Percentiles rank a stretch among this genome's conserved stretches.
These are phyloP conservation scores for Acanthamoeba lenticulata DNA, from an alignment of 208 protist species.

Conservation along the genomic window DNA sequence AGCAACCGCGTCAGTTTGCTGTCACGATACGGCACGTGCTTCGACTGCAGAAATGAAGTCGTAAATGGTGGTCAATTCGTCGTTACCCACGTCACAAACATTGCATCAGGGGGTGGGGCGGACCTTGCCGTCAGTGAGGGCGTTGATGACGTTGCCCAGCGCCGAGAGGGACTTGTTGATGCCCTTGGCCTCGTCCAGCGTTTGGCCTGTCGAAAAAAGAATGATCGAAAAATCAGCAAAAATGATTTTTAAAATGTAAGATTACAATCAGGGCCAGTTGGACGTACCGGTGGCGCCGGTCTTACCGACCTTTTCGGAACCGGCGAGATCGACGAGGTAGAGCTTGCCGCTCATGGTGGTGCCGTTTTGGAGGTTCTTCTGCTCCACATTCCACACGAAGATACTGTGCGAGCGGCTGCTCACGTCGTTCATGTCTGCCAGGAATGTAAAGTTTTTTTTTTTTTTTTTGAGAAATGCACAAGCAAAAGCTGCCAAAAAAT, in stretches of 20 bases:
- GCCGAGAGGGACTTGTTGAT: conserved; percentile 87
- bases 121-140: conserved; percentile 79
- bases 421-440: conserved; percentile 83
- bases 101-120: conserved; percentile 77
- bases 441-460: background rate
- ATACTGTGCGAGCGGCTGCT: conserved; percentile 86
- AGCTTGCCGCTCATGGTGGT: conserved; percentile 76
- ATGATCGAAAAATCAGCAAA: background rate
- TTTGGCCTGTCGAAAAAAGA: conserved; percentile 67
- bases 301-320: conserved; percentile 81
- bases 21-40: conserved; percentile 85
- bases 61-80: too few relatives aligned
- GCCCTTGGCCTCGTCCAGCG: conserved; percentile 86
- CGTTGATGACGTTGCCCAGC: conserved; percentile 87
- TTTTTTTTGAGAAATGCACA: background rate
- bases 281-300: conserved; percentile 76
- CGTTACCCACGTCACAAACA: background rate
- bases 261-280: too few relatives aligned
- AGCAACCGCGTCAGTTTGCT: conserved; percentile 86
- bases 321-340: conserved; percentile 89
- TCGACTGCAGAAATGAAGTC: background rate
- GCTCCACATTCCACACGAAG: conserved; percentile 55
- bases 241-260: too few relatives aligned
- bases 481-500: background rate
- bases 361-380: conserved; percentile 51